phyloP scores from a whole-genome alignment of 257 asterid species.

The Ajuga chamaepitys region DNA sequence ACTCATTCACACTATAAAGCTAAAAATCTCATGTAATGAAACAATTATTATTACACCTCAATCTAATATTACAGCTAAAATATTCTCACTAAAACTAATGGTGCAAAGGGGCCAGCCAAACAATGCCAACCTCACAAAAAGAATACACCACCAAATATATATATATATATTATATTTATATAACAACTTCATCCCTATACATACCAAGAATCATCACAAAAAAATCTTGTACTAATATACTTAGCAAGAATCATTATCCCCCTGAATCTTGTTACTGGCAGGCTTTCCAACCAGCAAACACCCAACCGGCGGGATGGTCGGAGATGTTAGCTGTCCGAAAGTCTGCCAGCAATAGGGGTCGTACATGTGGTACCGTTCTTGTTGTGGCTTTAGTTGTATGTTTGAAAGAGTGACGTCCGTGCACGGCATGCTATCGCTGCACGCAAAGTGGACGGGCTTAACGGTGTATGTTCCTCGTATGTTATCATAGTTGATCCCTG shows the following conservation, averaged over 20 bases:
- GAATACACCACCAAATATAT: slow-evolving; percentile 28
- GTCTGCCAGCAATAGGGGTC: slow-evolving; percentile 91
- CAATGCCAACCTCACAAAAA: slow-evolving; percentile 68
- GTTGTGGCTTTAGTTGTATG: slow-evolving; percentile 58
- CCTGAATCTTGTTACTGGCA: slow-evolving; percentile 54
- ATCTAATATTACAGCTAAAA: slow-evolving; percentile 23
- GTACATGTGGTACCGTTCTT: slow-evolving; percentile 59
- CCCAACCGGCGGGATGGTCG: slow-evolving; percentile 63
- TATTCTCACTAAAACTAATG: slow-evolving; percentile 27
- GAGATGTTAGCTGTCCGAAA: slow-evolving; percentile 66
- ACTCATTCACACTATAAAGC: slow-evolving; percentile 9
- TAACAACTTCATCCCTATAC: slow-evolving; percentile 14
- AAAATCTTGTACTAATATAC: slow-evolving; percentile 4
- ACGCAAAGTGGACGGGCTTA: slow-evolving; percentile 83
- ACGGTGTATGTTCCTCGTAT: slow-evolving; percentile 86
- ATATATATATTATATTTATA: background rate
- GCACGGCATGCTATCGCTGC: slow-evolving; percentile 79
- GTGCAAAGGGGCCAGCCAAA: slow-evolving; percentile 56
- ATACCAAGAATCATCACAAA: slow-evolving; percentile 14
- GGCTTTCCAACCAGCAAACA: slow-evolving; percentile 78
- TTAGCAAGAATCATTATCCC: slow-evolving; percentile 62
- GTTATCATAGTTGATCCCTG: slow-evolving; percentile 65
- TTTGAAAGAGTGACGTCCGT: slow-evolving; percentile 57
- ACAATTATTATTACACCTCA: slow-evolving; percentile 3
- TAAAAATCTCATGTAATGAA: slow-evolving; percentile 17